phyloP scores from a whole-genome alignment of 371 early-diverging fungal genomes.

The Apophysomyces trapeziformis region DNA sequence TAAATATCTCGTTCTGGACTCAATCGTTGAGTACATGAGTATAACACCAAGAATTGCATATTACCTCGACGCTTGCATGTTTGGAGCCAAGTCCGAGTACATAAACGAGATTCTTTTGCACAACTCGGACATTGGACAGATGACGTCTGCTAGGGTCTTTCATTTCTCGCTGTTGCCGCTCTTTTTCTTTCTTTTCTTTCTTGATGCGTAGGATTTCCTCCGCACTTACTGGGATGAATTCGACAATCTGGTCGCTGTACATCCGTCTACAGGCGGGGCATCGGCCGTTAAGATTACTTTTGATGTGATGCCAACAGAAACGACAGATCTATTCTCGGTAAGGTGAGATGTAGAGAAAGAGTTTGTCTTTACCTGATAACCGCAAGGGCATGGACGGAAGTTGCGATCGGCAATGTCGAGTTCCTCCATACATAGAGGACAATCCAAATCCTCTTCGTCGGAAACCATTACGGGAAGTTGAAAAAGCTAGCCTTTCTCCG shows the following conservation, averaged over 20 bases:
- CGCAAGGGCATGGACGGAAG: constrained; percentile 88
- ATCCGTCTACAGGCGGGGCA: constrained; percentile 83
- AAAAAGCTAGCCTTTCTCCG: neutral
- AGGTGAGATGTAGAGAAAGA: neutral
- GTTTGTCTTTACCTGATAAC: constrained; percentile 70
- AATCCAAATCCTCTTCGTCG: constrained; percentile 79
- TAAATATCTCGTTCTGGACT: constrained; percentile 85
- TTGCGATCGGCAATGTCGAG: constrained; percentile 82
- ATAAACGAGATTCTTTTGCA: constrained; percentile 94
- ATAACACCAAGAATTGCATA: constrained; percentile 19
- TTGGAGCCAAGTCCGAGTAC: constrained; percentile 86
- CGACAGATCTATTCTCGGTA: constrained; percentile 73
- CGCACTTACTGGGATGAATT: constrained; percentile 41
- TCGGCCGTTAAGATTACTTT: constrained; percentile 77
- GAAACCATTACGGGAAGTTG: constrained; percentile 32
- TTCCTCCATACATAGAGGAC: constrained; percentile 91
- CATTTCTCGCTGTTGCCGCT: constrained; percentile 81
- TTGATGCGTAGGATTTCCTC: constrained; percentile 54
- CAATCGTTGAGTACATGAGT: neutral
- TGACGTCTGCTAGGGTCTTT: constrained; percentile 81
- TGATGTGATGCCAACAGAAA: constrained; percentile 90
- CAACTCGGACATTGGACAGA: constrained; percentile 86
- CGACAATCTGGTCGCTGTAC: constrained; percentile 65
- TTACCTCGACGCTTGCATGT: constrained; percentile 83
- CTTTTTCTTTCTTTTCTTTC: constrained; percentile 82